Base-by-base conservation (phyloP, 805 yeast species). In the Saccharomycopsis lassenensis region DNA sequence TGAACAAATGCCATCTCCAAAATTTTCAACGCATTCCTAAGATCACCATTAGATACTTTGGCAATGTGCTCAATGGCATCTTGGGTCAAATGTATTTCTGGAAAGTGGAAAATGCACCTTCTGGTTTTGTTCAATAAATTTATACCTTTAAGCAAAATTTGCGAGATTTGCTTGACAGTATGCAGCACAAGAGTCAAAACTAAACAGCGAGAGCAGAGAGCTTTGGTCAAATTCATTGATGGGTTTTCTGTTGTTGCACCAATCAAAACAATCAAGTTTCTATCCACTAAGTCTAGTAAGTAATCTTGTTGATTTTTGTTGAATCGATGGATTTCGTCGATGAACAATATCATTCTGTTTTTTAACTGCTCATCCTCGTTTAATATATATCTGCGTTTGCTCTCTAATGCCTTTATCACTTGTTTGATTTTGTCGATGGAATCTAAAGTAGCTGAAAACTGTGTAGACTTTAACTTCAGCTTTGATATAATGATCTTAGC, bases 211-310 rank as follows among this genome's bases (percentile, higher is more conserved):
- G 95, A 83, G 19, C 85, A 54, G 23, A 91, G 60, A 0, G 97
- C 96, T 37, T 79, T 72, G 42, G 86, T 76, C 28, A 91, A 58
- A 48, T 84, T 78, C 48, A 80, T 78, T 32, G 81, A 74, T 3
- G 96, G 95, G 52, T 91, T 91, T 52, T 91, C 98, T 0, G 97
- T 87, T 0, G 98, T 91, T n/a, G 97, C 96, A 4, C 98, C 98
- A 35, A 89, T 74, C 29, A 91, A 64, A 1, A 76, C 73, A 29
- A 87, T 73, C 36, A 74, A 74, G 2, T 97, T 97, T 20, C 71
- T 62, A 53, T 91, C 99, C 1, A 89, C 78, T 43, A 73, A 76
- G 0, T 94, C 91, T 26, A 91, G 59, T 31, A 93, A 70, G 31
- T 77, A 69, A 55, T 91, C 97, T 54, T 91, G 98, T 51, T 91